Base-by-base conservation (phyloP, 176 grass and related monocot species). In the Leersia perrieri region DNA sequence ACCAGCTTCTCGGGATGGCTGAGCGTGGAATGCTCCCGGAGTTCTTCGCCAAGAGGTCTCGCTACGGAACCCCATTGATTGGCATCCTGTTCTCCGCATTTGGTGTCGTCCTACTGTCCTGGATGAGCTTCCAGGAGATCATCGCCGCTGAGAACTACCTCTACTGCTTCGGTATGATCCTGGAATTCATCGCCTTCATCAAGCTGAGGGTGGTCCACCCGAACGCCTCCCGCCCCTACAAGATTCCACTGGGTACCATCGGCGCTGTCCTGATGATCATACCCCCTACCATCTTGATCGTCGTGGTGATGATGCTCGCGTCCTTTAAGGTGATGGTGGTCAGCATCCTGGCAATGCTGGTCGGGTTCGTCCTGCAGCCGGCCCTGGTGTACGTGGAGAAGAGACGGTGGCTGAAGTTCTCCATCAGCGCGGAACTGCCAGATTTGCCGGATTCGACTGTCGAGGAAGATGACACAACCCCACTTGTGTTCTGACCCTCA, bases 111-210 rank as follows among this genome's bases (percentile, higher is more conserved):
- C 33, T 96, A 32, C 83, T 96, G 33, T 96, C 93, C 12, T 90
- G 90, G 90, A 79, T 92, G 82, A 98, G 90, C 74, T 98, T 98
- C 83, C 92, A 94, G 75, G 95, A 98, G 77, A 98, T 98, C 53
- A 77, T 94, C 11, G 92, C 92, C 0, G 90, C 90, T 0, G 95
- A 94, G 61, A 94, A 94, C 80, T 94, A 94, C 58, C 88, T 98
- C 8, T 94, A 98, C 78, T 98, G 92, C 79, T 92, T 93, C 0
- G 95, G 95, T n/a, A 98, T 98, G 95, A 87, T 98, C 33, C 28
- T 98, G 64, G 95, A 98, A 60, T 98, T 98, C 84, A 82, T 98
- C 4, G 95, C 95, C 44, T 98, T 98, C 80, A 76, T 98, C 74
- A 92, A 80, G 73, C 81, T 89, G 8, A 85, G 95, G 82, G 22